These are phyloP conservation scores for Aspergillus persii DNA, from an alignment of 2,329 filamentous ascomycete species.

Conservation along the genomic window DNA sequence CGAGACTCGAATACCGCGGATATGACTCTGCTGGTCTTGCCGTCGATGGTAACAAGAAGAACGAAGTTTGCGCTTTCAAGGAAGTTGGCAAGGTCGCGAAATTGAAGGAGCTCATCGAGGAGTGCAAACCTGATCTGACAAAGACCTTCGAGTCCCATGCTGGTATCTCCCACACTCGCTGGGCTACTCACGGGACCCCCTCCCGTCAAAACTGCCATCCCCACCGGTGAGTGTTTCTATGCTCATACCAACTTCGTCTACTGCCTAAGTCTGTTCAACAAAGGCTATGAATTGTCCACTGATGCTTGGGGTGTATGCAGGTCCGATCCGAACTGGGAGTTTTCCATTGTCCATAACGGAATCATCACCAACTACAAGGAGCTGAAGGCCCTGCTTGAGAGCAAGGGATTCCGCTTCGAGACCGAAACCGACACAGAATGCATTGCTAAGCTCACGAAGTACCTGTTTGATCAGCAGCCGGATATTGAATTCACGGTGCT, in stretches of 20 bases:
- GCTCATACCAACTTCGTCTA: not conserved
- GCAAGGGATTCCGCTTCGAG: constrained; percentile 98
- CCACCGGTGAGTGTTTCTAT: constrained; percentile 69
- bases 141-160: constrained; percentile 98
- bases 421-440: constrained; percentile 99
- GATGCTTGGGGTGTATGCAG: constrained; percentile 44
- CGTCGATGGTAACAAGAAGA: constrained; percentile 97
- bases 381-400: constrained; percentile 84
- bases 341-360: constrained; percentile 96
- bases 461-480: constrained; percentile 92
- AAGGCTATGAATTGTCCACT: not conserved
- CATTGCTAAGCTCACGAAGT: constrained; percentile 98
- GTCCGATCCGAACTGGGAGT: constrained; percentile 94
- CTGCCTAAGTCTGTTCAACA: not conserved
- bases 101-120: constrained; percentile 87
- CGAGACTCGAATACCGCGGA: constrained; percentile 95
- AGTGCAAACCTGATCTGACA: constrained; percentile 76
- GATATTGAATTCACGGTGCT: constrained; percentile 94
- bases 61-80: constrained; percentile 96
- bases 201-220: constrained; percentile 97
- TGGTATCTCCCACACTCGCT: constrained; percentile 97
- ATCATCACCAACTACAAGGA: constrained; percentile 99
- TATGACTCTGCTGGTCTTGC: constrained; percentile 98
- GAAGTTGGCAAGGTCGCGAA: constrained; percentile 99
- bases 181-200: constrained; percentile 95